These are phyloP conservation scores for Trypanosoma cruzi DNA, from an alignment of 208 protist species.

Conservation along the genomic window DNA sequence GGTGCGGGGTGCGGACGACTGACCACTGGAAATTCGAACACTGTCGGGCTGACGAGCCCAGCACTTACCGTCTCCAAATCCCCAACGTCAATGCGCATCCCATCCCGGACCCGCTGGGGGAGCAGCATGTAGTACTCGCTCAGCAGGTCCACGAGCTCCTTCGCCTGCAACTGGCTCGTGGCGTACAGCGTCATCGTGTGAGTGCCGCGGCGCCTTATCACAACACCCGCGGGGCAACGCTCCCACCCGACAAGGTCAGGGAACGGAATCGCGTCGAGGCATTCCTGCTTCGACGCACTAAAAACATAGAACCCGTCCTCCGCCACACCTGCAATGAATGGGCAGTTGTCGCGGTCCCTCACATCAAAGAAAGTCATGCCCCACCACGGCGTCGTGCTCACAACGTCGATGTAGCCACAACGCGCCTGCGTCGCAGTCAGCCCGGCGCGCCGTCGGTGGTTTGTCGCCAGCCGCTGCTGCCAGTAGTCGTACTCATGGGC, in stretches of 20 bases:
- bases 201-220: slow-evolving; percentile 27
- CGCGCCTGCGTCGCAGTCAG: slow-evolving; percentile 23
- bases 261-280: slow-evolving; percentile 25
- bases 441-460: slow-evolving; percentile 26
- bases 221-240: slow-evolving; percentile 20
- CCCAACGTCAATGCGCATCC: slow-evolving; percentile 7
- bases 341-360: slow-evolving; percentile 30
- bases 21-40: slow-evolving; percentile 27
- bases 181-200: slow-evolving; percentile 34
- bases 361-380: slow-evolving; percentile 52
- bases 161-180: slow-evolving; percentile 26
- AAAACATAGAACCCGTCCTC: slow-evolving; percentile 43
- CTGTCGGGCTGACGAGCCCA: slow-evolving; percentile 10
- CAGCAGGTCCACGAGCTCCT: slow-evolving; percentile 34
- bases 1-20: slow-evolving; percentile 2
- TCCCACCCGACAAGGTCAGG: slow-evolving; percentile 28
- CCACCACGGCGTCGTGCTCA: slow-evolving; percentile 32
- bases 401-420: slow-evolving; percentile 33
- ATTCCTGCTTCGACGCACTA: slow-evolving; percentile 30
- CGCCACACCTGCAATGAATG: slow-evolving; percentile 37
- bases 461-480: slow-evolving; percentile 37
- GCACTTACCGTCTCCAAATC: slow-evolving; percentile 8
- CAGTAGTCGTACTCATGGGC: slow-evolving; percentile 49
- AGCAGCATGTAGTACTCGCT: slow-evolving; percentile 41
- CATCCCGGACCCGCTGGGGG: slow-evolving; percentile 19